A percentile compares a stretch with the other conserved stretches of the same genome.
These are phyloP conservation scores for Endothia cerciana DNA, from an alignment of 2,329 filamentous ascomycete genomes.

Conservation along the genomic window DNA sequence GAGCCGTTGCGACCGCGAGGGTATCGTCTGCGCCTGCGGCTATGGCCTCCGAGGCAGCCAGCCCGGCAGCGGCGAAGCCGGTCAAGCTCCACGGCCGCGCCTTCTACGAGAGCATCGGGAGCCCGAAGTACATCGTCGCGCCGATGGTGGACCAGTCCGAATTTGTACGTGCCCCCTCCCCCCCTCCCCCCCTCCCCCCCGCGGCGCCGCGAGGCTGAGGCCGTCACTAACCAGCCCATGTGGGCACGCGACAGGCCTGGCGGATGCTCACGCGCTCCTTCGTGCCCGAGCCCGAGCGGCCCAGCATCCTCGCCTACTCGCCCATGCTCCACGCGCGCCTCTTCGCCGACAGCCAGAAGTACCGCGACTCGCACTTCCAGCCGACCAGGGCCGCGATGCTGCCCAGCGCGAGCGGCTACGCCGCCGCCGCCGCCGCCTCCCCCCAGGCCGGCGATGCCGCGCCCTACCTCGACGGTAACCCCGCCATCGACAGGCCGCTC, in stretches of 20 bases:
- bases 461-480: constrained; percentile 83
- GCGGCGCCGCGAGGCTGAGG: constrained; percentile 4
- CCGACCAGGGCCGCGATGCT: constrained; percentile 47
- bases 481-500: constrained; percentile 79
- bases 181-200: constrained; percentile 1
- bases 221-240: neutral
- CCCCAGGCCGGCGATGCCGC: constrained; percentile 22
- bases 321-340: constrained; percentile 96
- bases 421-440: constrained; percentile 24
- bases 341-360: constrained; percentile 76
- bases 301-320: constrained; percentile 80
- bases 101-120: constrained; percentile 94
- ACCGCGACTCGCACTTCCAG: constrained; percentile 82
- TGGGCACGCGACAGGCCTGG: constrained; percentile 88
- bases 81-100: constrained; percentile 78
- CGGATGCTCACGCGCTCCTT: constrained; percentile 95
- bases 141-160: constrained; percentile 99
- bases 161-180: constrained; percentile 67
- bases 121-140: constrained; percentile 86
- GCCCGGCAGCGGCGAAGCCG: constrained; percentile 20
- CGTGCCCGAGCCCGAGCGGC: constrained; percentile 67
- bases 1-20: constrained; percentile 9
- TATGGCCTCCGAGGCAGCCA: constrained; percentile 30
- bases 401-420: constrained; percentile 14
- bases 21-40: constrained; percentile 13